A percentile compares a stretch with the other conserved stretches of the same genome.
phyloP scores from a whole-genome alignment of 2,329 filamentous ascomycete genomes.

The Talaromyces sp. region DNA sequence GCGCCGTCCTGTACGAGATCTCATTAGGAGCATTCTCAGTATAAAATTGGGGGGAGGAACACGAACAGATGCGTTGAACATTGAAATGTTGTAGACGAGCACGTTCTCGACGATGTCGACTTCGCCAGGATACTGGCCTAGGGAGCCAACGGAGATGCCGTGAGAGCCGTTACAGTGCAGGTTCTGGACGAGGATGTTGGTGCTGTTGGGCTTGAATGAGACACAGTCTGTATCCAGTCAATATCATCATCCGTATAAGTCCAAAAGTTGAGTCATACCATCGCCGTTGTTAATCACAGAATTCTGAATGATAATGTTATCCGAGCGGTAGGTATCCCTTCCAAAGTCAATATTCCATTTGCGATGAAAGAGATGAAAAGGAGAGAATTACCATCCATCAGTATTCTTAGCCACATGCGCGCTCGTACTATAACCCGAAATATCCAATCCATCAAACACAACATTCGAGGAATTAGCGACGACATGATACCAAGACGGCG shows the following conservation, averaged over 20 bases:
- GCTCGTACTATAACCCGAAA: constrained; percentile 54
- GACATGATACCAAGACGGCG: constrained; percentile 62
- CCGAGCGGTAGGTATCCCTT: constrained; percentile 51
- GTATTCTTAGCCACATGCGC: constrained; percentile 61
- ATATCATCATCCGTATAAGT: not conserved
- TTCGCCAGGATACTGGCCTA: constrained; percentile 64
- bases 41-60: constrained; percentile 33
- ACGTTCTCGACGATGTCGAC: constrained; percentile 67
- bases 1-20: constrained; percentile 53
- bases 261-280: constrained; percentile 31
- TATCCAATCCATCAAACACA: constrained; percentile 61
- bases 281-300: constrained; percentile 63
- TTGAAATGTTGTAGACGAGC: constrained; percentile 60
- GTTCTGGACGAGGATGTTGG: constrained; percentile 65
- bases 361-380: not conserved
- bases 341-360: not conserved
- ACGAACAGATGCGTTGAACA: constrained; percentile 52
- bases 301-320: constrained; percentile 64
- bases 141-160: constrained; percentile 68
- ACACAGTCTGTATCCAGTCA: constrained; percentile 55
- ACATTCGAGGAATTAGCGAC: constrained; percentile 65
- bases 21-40: constrained; percentile 29
- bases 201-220: constrained; percentile 71
- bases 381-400: constrained; percentile 48
- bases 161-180: constrained; percentile 67